phyloP scores from a whole-genome alignment of 371 early-diverging fungal species.

The Phascolomyces articulosus region DNA sequence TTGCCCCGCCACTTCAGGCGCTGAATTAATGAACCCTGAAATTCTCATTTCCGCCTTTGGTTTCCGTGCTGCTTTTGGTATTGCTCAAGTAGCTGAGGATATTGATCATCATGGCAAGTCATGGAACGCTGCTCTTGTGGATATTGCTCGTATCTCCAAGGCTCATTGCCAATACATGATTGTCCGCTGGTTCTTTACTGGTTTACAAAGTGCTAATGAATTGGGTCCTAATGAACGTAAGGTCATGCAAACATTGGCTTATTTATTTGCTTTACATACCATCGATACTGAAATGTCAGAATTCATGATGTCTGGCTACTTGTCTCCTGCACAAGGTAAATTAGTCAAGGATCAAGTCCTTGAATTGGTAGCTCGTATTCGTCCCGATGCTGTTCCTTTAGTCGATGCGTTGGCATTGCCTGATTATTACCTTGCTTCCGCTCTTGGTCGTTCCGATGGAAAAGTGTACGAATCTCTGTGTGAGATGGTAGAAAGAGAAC shows the following conservation, averaged over 20 bases:
- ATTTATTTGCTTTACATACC: conserved; percentile 64
- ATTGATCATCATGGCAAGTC: conserved; percentile 58
- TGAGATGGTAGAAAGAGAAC: conserved; percentile 72
- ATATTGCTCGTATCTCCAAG: conserved; percentile 61
- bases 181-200: conserved; percentile 57
- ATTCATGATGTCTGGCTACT: conserved; percentile 59
- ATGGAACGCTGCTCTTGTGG: conserved; percentile 73
- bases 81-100: conserved; percentile 55
- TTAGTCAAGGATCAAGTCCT: conserved; percentile 55
- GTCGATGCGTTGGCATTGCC: conserved; percentile 82
- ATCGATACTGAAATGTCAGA: conserved; percentile 71
- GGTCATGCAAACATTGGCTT: conserved; percentile 50
- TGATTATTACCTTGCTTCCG: conserved; percentile 77
- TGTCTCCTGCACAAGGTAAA: conserved; percentile 51
- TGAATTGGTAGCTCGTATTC: conserved; percentile 54
- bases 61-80: conserved; percentile 67
- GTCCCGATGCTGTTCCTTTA: conserved; percentile 73
- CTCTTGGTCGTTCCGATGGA: conserved; percentile 78
- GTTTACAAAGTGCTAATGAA: conserved; percentile 30
- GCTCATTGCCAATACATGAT: conserved; percentile 72
- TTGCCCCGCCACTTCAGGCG: conserved; percentile 45
- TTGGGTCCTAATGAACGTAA: conserved; percentile 34
- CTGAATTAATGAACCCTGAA: conserved; percentile 64
- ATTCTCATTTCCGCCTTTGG: conserved; percentile 67
- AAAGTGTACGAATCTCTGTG: conserved; percentile 74